Percentiles rank a stretch among this genome's conserved stretches.
Evolutionary conservation across 164 flowering plant species (phyloP).

Genomic region (Annona cherimola): DNA sequence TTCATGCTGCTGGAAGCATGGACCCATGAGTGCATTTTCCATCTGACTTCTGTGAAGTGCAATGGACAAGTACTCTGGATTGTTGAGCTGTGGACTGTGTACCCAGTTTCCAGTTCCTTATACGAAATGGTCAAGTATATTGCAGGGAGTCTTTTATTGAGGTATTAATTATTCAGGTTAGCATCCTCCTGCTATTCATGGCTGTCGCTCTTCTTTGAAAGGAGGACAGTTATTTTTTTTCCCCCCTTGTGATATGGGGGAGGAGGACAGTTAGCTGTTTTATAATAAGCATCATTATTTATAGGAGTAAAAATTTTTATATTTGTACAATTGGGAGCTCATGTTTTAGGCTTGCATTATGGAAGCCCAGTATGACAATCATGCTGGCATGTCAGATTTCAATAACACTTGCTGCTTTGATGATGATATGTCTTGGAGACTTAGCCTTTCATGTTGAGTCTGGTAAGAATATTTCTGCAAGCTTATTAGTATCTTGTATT

Average conservation of each 20-base stretch:
- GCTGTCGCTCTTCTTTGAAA: not conserved
- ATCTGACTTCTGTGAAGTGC: not conserved
- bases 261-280: too few species aligned
- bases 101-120: not conserved
- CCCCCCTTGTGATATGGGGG: not conserved
- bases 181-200: not conserved
- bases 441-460: too few species aligned
- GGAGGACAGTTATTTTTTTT: not conserved
- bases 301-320: not conserved
- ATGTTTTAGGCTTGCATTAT: not conserved
- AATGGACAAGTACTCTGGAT: not conserved
- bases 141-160: not conserved
- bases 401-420: not conserved
- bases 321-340: not conserved
- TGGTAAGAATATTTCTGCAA: too few species aligned
- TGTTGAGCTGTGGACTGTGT: not conserved
- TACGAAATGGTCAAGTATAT: not conserved
- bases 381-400: not conserved
- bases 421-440: too few species aligned
- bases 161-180: not conserved
- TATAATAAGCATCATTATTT: too few species aligned
- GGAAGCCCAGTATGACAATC: not conserved
- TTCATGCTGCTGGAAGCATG: not conserved
- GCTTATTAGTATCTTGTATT: too few species aligned
- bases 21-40: not conserved